Conservation (phyloP, 768 basidiomycete species). For the Coprinellus micaceus region DNA sequence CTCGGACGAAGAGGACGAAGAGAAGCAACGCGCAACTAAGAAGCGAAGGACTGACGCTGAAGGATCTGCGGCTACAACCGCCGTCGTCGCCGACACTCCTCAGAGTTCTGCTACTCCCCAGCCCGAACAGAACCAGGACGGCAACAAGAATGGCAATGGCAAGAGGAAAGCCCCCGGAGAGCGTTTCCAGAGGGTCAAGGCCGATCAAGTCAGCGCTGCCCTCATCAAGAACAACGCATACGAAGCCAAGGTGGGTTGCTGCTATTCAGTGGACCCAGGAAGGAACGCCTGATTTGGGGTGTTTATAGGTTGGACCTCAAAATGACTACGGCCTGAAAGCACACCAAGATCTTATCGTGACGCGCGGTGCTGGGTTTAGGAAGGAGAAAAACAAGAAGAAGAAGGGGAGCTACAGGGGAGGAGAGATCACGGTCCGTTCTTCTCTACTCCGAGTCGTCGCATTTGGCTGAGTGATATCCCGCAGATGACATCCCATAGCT, state of each 20-base stretch:
- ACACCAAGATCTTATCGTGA: slow-evolving; percentile 84
- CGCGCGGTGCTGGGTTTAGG: slow-evolving; percentile 90
- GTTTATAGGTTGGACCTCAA: slow-evolving; percentile 53
- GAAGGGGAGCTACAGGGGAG: slow-evolving; percentile 88
- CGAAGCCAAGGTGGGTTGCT: slow-evolving; percentile 65
- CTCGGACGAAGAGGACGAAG: slow-evolving; percentile 12
- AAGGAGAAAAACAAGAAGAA: slow-evolving; percentile 99
- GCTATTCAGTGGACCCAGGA: slow-evolving; percentile 1
- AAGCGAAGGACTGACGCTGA: slow-evolving; percentile 55
- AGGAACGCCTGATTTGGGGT: neutral
- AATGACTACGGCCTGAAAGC: slow-evolving; percentile 90
- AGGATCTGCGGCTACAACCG: slow-evolving; percentile 47
- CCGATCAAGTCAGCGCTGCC: slow-evolving; percentile 45
- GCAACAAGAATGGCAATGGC: slow-evolving; percentile 16
- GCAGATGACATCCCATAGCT: slow-evolving; percentile 80
- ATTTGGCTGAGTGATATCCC: slow-evolving; percentile 1
- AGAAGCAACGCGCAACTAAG: slow-evolving; percentile 44
- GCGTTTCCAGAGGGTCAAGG: slow-evolving; percentile 80
- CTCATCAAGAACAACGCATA: slow-evolving; percentile 69
- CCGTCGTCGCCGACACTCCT: slow-evolving; percentile 25
- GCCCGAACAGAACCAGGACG: neutral
- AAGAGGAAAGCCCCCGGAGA: slow-evolving; percentile 45
- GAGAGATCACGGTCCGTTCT: slow-evolving; percentile 82
- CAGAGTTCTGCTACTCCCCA: slow-evolving; percentile 9
- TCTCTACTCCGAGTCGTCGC: neutral